Percentiles rank a stretch among this genome's conserved stretches.
These are phyloP conservation scores for Sphaerulina vaccinii DNA, from an alignment of 2,329 filamentous ascomycete species.

Conservation along the genomic window DNA sequence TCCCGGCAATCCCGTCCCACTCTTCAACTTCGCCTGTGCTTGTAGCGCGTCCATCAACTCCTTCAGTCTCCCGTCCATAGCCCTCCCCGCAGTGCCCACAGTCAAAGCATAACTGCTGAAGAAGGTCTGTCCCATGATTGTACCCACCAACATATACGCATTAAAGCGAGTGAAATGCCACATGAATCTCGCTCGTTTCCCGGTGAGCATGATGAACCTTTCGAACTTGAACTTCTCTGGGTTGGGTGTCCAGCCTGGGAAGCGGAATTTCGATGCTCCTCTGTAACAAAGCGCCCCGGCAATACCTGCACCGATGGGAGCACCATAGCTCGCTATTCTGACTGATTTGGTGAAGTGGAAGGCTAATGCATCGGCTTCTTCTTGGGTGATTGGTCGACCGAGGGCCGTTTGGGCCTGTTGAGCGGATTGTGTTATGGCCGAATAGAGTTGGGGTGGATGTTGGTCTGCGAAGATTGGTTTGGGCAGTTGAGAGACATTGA, in stretches of 20 bases:
- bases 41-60: conserved; percentile 40
- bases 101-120: conserved; percentile 36
- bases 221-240: conserved; percentile 39
- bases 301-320: conserved; percentile 35
- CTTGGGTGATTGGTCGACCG: conserved; percentile 39
- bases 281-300: conserved; percentile 39
- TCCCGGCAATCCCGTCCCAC: conserved; percentile 11
- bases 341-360: conserved; percentile 42
- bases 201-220: too few relatives aligned
- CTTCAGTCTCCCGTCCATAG: conserved; percentile 43
- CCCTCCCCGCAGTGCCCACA: conserved; percentile 36
- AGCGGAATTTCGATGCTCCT: conserved; percentile 39
- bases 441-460: conserved; percentile 33
- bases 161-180: conserved; percentile 36
- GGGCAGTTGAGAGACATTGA: conserved; percentile 42
- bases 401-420: conserved; percentile 35
- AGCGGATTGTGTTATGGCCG: conserved; percentile 35
- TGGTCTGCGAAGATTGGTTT: conserved; percentile 34
- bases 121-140: conserved; percentile 36
- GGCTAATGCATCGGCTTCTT: conserved; percentile 46
- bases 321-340: conserved; percentile 41
- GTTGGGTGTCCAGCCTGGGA: conserved; percentile 45
- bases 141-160: conserved; percentile 35
- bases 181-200: conserved; percentile 35
- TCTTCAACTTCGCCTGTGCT: conserved; percentile 24